Conservation (phyloP, 257 asterid genomes). For the Ilex aquifolium region DNA sequence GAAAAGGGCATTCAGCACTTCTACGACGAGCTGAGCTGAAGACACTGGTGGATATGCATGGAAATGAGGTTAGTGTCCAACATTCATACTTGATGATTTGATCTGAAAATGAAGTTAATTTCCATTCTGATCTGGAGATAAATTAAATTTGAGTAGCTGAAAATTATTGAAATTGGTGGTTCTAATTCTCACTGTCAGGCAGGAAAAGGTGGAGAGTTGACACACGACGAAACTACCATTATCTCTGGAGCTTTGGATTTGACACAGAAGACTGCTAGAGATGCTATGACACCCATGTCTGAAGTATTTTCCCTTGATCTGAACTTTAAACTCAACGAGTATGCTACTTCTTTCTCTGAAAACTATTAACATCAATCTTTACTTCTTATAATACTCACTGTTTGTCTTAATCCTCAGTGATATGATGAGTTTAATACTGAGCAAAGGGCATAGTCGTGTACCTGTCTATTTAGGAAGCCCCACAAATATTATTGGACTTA, state of each 20-base stretch:
- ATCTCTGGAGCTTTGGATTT: slow-evolving; percentile 64
- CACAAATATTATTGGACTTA: slow-evolving; percentile 51
- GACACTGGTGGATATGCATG: slow-evolving; percentile 61
- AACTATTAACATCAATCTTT: not conserved
- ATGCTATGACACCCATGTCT: slow-evolving; percentile 62
- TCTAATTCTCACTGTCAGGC: too few relatives aligned
- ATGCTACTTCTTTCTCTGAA: slow-evolving; percentile 1
- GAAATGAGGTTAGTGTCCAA: slow-evolving; percentile 34
- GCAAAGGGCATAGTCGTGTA: slow-evolving; percentile 63
- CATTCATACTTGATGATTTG: not conserved
- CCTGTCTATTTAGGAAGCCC: slow-evolving; percentile 47
- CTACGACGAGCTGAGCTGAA: slow-evolving; percentile 60
- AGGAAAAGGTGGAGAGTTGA: slow-evolving; percentile 76
- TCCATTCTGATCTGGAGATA: too few relatives aligned
- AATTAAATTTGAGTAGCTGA: too few relatives aligned
- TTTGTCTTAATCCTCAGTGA: slow-evolving; percentile 13
- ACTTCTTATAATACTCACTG: not conserved
- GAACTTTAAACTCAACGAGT: slow-evolving; percentile 51
- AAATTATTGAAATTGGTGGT: too few relatives aligned
- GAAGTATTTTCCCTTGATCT: slow-evolving; percentile 52
- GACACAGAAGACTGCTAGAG: slow-evolving; percentile 52
- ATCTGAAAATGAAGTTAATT: too few relatives aligned
- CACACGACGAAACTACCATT: slow-evolving; percentile 61
- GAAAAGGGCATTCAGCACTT: slow-evolving; percentile 46
- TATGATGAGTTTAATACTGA: slow-evolving; percentile 30